Evolutionary conservation across 371 early-diverging fungal genomes (phyloP).

Genomic region (Rhizopus sp.): DNA sequence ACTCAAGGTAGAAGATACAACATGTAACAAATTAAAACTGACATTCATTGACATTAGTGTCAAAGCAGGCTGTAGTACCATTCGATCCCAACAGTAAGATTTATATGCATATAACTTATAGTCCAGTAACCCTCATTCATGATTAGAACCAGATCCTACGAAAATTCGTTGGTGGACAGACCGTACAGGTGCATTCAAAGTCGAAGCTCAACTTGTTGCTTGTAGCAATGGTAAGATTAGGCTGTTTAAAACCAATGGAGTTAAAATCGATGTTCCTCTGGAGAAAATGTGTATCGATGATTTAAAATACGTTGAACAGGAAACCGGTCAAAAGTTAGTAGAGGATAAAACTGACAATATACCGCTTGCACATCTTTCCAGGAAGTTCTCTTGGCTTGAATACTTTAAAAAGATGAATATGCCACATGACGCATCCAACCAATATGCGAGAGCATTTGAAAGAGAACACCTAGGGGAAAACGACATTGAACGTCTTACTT

Average conservation of each 20-base stretch:
- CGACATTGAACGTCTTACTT: slow-evolving; percentile 72
- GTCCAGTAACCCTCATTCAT: not conserved
- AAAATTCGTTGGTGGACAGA: slow-evolving; percentile 91
- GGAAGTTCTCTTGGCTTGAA: slow-evolving; percentile 83
- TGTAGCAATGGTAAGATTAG: slow-evolving; percentile 82
- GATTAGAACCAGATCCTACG: slow-evolving; percentile 45
- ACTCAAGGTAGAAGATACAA: slow-evolving; percentile 3
- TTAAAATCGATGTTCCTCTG: slow-evolving; percentile 91
- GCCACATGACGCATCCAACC: slow-evolving; percentile 65
- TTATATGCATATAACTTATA: not conserved
- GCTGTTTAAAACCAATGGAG: slow-evolving; percentile 91
- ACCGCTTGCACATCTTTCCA: slow-evolving; percentile 53
- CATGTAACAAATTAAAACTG: not conserved
- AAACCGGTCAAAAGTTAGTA: slow-evolving; percentile 50
- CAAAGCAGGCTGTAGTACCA: not conserved
- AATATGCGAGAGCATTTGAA: slow-evolving; percentile 82
- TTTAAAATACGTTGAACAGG: slow-evolving; percentile 60
- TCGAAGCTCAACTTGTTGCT: slow-evolving; percentile 85
- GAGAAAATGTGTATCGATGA: slow-evolving; percentile 81
- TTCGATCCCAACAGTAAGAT: slow-evolving; percentile 13
- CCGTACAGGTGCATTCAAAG: slow-evolving; percentile 85
- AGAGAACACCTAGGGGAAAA: slow-evolving; percentile 72
- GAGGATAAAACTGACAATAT: slow-evolving; percentile 44
- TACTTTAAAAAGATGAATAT: slow-evolving; percentile 80
- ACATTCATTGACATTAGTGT: not conserved